These are phyloP conservation scores for Lotmaria passim DNA, from an alignment of 208 protist species.

Conservation along the genomic window DNA sequence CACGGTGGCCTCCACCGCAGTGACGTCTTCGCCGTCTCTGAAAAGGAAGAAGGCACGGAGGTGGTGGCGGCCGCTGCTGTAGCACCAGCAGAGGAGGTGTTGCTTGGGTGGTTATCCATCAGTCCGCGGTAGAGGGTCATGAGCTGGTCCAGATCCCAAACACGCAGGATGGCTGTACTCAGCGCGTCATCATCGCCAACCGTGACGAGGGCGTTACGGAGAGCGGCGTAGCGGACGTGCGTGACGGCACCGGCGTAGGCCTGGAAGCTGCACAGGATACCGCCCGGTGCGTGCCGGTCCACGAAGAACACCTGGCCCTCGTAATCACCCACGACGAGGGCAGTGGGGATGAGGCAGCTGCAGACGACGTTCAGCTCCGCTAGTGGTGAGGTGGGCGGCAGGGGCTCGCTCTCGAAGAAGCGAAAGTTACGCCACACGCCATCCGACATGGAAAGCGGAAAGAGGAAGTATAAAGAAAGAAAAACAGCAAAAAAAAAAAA, in stretches of 20 bases:
- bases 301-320: conserved; percentile 80
- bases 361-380: conserved; percentile 64
- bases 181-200: conserved; percentile 79
- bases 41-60: no score
- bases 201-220: conserved; percentile 69
- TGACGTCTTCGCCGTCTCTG: conserved; percentile 14
- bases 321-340: conserved; percentile 83
- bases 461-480: background rate
- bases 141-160: conserved; percentile 57
- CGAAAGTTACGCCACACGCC: conserved; percentile 50
- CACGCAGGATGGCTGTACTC: conserved; percentile 61
- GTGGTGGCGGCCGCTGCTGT: conserved; percentile 6
- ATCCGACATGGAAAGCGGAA: conserved; percentile 11
- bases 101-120: background rate
- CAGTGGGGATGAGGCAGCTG: conserved; percentile 75
- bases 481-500: background rate
- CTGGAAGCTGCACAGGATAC: conserved; percentile 55
- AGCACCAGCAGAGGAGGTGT: background rate
- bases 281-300: conserved; percentile 45
- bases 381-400: conserved; percentile 28
- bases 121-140: conserved; percentile 28
- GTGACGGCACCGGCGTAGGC: conserved; percentile 81
- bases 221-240: conserved; percentile 56
- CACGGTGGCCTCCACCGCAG: conserved; percentile 42
- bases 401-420: conserved; percentile 66